These are phyloP conservation scores for Epichloe sp. DNA, from an alignment of 2,329 filamentous ascomycete genomes.

Conservation along the genomic window DNA sequence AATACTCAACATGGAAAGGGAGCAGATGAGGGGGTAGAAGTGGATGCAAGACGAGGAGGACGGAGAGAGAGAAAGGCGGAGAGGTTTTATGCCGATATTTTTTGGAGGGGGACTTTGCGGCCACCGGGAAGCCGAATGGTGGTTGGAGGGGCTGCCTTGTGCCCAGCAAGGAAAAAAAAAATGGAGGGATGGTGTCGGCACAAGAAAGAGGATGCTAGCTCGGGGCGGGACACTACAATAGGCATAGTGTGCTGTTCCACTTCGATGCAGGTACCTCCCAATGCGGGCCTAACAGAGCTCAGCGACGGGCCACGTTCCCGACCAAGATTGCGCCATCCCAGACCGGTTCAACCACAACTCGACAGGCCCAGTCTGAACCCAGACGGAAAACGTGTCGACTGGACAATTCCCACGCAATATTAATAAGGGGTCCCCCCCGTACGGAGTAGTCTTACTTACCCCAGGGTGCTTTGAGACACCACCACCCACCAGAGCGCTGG, in stretches of 20 bases:
- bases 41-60: slow-evolving; percentile 1
- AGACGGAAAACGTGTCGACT: not conserved
- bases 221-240: not conserved
- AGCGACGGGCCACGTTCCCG: not conserved
- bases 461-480: too few species aligned
- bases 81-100: slow-evolving; percentile 6
- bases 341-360: too few species aligned
- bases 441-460: not conserved
- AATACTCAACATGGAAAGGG: not conserved
- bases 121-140: not conserved
- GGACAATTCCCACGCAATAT: not conserved
- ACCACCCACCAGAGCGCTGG: not conserved
- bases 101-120: not conserved
- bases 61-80: slow-evolving; percentile 7
- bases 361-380: not conserved
- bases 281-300: slow-evolving; percentile 1
- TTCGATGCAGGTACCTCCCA: not conserved
- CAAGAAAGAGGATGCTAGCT: not conserved
- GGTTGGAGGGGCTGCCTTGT: slow-evolving; percentile 3
- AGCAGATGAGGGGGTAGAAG: not conserved
- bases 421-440: not conserved
- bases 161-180: not conserved
- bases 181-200: not conserved
- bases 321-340: slow-evolving; percentile 6
- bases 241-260: too few species aligned